Evolutionary conservation across 2,329 filamentous ascomycete genomes (phyloP).

Genomic region (Colletotrichum sublineola): DNA sequence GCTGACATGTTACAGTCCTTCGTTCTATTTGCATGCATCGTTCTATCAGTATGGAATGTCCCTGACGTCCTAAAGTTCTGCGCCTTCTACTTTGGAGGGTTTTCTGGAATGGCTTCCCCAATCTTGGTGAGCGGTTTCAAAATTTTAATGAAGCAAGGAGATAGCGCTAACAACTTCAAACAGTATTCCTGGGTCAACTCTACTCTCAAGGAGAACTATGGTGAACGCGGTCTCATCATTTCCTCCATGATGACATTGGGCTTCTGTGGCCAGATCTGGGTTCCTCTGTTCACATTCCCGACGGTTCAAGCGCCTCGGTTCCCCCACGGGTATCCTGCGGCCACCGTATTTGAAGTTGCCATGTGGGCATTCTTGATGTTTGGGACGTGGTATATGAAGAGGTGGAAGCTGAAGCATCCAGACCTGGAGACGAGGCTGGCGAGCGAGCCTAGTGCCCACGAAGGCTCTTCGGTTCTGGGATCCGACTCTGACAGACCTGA

Average conservation of each 20-base stretch:
- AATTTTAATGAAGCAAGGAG: neutral
- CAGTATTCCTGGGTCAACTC: slow-evolving; percentile 51
- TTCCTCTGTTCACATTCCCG: slow-evolving; percentile 49
- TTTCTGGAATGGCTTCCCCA: slow-evolving; percentile 50
- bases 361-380: slow-evolving; percentile 49
- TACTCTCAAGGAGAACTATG: slow-evolving; percentile 50
- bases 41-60: slow-evolving; percentile 49
- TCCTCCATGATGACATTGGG: slow-evolving; percentile 54
- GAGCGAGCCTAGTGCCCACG: neutral
- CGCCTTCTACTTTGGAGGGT: slow-evolving; percentile 50
- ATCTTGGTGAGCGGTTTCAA: slow-evolving; percentile 40
- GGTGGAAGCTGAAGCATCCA: slow-evolving; percentile 46
- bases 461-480: slow-evolving; percentile 6
- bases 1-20: slow-evolving; percentile 28
- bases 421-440: slow-evolving; percentile 45
- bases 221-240: slow-evolving; percentile 50
- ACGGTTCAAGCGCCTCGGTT: slow-evolving; percentile 47
- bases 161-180: neutral
- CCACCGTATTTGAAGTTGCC: slow-evolving; percentile 45
- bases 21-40: slow-evolving; percentile 48
- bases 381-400: slow-evolving; percentile 47
- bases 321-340: slow-evolving; percentile 47
- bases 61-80: slow-evolving; percentile 48
- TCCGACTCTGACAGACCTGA: slow-evolving; percentile 33
- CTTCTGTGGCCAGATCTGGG: slow-evolving; percentile 49